These are phyloP conservation scores for Cadophora sp. DNA, from an alignment of 2,329 filamentous ascomycete genomes.

Conservation along the genomic window DNA sequence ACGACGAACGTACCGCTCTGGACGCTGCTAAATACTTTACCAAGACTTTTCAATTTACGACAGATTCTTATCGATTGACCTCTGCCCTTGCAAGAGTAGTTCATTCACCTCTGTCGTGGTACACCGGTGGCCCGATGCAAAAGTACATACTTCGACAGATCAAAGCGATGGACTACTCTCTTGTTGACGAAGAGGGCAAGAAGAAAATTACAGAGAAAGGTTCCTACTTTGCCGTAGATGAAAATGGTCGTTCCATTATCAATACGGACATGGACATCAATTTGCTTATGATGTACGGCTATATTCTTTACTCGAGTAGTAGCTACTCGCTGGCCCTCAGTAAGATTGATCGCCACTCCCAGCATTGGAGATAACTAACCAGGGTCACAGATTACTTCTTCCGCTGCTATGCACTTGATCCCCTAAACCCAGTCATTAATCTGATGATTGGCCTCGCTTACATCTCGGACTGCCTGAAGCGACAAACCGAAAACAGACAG, in stretches of 20 bases:
- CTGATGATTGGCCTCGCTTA: slow-evolving; percentile 85
- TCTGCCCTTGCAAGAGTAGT: slow-evolving; percentile 78
- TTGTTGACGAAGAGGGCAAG: slow-evolving; percentile 60
- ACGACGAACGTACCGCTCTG: slow-evolving; percentile 78
- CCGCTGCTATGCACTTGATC: slow-evolving; percentile 75
- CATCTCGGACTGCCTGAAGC: slow-evolving; percentile 87
- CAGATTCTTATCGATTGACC: slow-evolving; percentile 85
- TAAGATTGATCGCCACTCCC: slow-evolving; percentile 43
- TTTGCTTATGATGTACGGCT: slow-evolving; percentile 86
- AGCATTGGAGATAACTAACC: slow-evolving; percentile 19
- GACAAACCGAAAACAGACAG: slow-evolving; percentile 89
- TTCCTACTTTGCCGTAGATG: slow-evolving; percentile 47
- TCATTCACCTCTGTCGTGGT: slow-evolving; percentile 75
- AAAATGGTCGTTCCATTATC: slow-evolving; percentile 42
- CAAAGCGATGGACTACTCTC: slow-evolving; percentile 80
- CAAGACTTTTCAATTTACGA: slow-evolving; percentile 78
- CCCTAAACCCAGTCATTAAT: slow-evolving; percentile 78
- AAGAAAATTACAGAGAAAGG: slow-evolving; percentile 51
- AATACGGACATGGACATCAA: slow-evolving; percentile 69
- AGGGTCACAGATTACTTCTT: slow-evolving; percentile 76
- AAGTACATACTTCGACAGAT: slow-evolving; percentile 93
- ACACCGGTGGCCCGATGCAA: slow-evolving; percentile 81
- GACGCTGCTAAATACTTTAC: slow-evolving; percentile 83
- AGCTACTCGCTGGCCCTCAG: slow-evolving; percentile 85
- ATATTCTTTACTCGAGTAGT: slow-evolving; percentile 84